Evolutionary conservation across 2,329 filamentous ascomycete species (phyloP), one percentile per base, ranked within the genome.

Genomic region (Chrysosporium queenslandicum): DNA sequence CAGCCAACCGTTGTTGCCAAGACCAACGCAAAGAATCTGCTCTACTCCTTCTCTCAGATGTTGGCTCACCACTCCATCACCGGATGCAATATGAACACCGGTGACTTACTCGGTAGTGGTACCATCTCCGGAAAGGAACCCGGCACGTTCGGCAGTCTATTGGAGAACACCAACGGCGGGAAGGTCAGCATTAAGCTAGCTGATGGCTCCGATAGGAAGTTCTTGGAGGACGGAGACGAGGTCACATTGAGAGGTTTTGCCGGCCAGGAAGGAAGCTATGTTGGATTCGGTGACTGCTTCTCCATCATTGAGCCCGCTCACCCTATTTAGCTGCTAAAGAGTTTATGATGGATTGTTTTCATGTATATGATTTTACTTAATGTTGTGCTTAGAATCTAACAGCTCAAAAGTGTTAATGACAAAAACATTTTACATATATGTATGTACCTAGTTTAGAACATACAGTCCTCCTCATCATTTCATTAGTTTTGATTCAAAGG

Each of bases 21-120:
- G 56, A 83, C 76, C 55, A 83, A 76, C 53, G 78, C 81, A 8
- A 78, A 74, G 58, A 78, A 90, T 61, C 73, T 91, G 9, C 74
- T 91, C n/a, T 91, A 82, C 76, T 89, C 85, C 0, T 91, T 90
- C 69, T 79, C 84, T 3, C 86, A 91, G 66, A 89, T 90, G 85
- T 73, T 91, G 37, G 79, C 86, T 1, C 86, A 91, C 64, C 86
- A 91, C 64, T 81, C 83, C 1, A 77, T 87, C 43, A 85, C 83
- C 1, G 86, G 86, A 4, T 92, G 86, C 65, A 80, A 82, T 2
- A 76, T 92, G 74, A 77, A 80, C 43, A 77, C 82, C 0, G 86
- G 86, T 30, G 86, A 92, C 63, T 67, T 92, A 49, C 70, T 92
- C 4, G 87, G 86, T 1, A 87, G 83, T 1, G 87, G 87, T 2